A percentile compares a stretch with the other conserved stretches of the same genome.
These are phyloP conservation scores for Steccherinum ochraceum DNA, from an alignment of 768 basidiomycete species.

Conservation along the genomic window DNA sequence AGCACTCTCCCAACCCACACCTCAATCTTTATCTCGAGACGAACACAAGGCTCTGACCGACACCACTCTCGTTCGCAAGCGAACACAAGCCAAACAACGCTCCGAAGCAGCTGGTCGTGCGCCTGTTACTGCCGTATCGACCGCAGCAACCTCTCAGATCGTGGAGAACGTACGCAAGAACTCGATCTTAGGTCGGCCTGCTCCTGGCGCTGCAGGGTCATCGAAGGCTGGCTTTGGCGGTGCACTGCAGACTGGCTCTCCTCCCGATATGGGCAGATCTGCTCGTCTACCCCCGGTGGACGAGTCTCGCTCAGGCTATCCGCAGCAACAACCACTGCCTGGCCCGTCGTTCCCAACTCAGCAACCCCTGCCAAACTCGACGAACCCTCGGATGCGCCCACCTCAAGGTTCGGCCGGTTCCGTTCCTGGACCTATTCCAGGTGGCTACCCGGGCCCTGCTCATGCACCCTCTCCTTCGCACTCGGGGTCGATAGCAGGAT, in stretches of 20 bases:
- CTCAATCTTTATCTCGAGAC: constrained; percentile 62
- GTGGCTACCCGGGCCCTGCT: no score
- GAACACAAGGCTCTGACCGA: constrained; percentile 82
- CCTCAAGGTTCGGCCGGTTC: no score
- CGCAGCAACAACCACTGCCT: not conserved
- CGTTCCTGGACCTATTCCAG: not conserved
- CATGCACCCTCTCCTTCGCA: no score
- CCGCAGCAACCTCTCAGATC: constrained; percentile 25
- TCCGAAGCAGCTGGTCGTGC: constrained; percentile 33
- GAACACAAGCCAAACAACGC: constrained; percentile 65
- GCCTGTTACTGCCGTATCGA: not conserved
- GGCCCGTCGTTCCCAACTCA: not conserved
- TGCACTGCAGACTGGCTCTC: not conserved
- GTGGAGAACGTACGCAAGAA: constrained; percentile 51
- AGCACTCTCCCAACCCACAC: constrained; percentile 57
- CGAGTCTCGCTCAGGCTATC: not conserved
- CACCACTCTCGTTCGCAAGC: constrained; percentile 71
- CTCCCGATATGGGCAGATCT: not conserved
- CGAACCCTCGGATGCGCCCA: not conserved
- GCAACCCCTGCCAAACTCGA: not conserved
- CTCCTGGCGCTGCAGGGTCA: not conserved
- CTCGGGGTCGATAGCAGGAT: constrained; percentile 1
- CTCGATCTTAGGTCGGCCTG: not conserved
- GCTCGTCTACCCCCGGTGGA: not conserved
- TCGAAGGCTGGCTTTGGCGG: not conserved